Evolutionary conservation across 805 yeast genomes (phyloP), one percentile per base, ranked within the genome.

Genomic region (Teunomyces kruisii): DNA sequence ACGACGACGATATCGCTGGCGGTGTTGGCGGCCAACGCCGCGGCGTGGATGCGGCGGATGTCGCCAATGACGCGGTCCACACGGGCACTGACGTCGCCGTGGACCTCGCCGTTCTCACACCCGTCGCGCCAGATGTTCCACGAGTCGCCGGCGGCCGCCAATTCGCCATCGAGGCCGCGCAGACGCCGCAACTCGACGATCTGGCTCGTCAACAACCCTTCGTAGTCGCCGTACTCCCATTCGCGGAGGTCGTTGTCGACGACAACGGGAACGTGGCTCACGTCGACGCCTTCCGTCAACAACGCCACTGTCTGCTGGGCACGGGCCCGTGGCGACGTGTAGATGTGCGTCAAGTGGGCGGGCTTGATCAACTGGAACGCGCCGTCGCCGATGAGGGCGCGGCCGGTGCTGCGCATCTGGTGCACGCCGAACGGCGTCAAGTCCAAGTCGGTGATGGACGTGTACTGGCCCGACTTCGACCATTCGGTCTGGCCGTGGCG

Each of bases 161-260:
- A 19, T 6, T 19, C 22, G n/a, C 61, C 57, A 14, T 49, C 39
- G 32, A 86, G 65, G 0, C 94, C 95, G 44, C 83, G 74, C 24
- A 67, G 55, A 22, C 68, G 67, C 61, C 96, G 79, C 52, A 80
- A 64, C 10, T 72, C 78, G 36, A 75, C 68, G 62, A 91, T 89
- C 56, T 91, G 80, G 6, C 68, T 62, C 1, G 96, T 86, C 46
- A 76, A 61, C 53, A 83, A 64, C 4, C 98, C 98, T 72, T 92
- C 98, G 64, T 92, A 92, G 59, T 88, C 94, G 54, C 98, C 98
- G 58, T 92, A 92, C 53, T 88, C 95, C 97, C 97, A 92, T 67
- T 92, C 98, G 55, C 94, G 78, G 40, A 90, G 66, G 56, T 88
- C 90, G 40, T 86, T 81, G 50, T 82, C 84, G 15, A 54, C 59